Evolutionary conservation across 805 yeast genomes (phyloP).

Genomic region (Candida piceae): DNA sequence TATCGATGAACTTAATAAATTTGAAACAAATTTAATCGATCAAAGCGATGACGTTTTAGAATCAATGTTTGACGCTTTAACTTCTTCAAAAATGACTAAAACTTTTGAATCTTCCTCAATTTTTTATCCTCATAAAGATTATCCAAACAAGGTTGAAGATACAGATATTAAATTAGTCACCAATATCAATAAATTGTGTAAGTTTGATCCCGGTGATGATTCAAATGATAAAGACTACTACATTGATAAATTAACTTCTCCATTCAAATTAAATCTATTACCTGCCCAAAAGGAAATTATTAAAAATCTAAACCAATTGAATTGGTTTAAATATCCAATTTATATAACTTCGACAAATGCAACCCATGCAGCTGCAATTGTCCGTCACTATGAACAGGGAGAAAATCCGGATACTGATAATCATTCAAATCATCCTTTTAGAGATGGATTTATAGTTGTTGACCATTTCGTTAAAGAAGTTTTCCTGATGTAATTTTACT

Average conservation of each 20-base stretch:
- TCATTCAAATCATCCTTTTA: conserved; percentile 32
- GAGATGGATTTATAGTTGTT: conserved; percentile 66
- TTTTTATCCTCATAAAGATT: conserved; percentile 8
- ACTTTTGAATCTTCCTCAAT: conserved; percentile 16
- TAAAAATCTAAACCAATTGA: conserved; percentile 48
- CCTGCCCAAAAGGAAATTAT: conserved; percentile 48
- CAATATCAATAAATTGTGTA: conserved; percentile 12
- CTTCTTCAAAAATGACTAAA: conserved; percentile 24
- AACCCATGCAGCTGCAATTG: conserved; percentile 81
- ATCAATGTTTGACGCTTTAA: conserved; percentile 55
- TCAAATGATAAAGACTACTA: not conserved
- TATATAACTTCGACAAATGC: conserved; percentile 59
- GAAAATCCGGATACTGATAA: not conserved
- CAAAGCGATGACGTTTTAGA: conserved; percentile 63
- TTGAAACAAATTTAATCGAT: conserved; percentile 46
- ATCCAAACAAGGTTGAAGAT: conserved; percentile 4
- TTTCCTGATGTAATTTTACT: conserved; percentile 21
- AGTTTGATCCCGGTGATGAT: conserved; percentile 1
- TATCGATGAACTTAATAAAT: conserved; percentile 22
- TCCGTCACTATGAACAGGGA: conserved; percentile 45
- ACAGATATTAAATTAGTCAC: conserved; percentile 3
- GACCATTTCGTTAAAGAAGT: conserved; percentile 55
- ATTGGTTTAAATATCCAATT: conserved; percentile 70
- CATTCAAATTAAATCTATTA: conserved; percentile 35
- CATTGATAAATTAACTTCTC: conserved; percentile 11